Percentiles rank a stretch among this genome's conserved stretches.
phyloP scores from a whole-genome alignment of 2,329 filamentous ascomycete species.

The Orbilia javanica region DNA sequence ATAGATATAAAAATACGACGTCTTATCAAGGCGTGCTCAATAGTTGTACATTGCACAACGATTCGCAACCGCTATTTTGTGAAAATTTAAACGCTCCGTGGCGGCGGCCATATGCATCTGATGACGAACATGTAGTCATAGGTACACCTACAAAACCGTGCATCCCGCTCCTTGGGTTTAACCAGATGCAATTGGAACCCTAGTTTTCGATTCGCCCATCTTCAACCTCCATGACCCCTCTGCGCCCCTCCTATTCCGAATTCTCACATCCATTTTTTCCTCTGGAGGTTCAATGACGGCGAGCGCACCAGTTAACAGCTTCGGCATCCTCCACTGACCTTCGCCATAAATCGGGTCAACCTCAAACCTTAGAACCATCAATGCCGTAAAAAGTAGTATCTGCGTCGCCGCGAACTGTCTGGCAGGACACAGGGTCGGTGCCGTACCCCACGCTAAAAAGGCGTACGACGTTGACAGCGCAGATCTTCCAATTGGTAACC shows the following conservation, averaged over 20 bases:
- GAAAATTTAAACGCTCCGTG: conserved; percentile 9
- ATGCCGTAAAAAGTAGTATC: conserved; percentile 61
- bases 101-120: conserved; percentile 13
- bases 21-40: neutral
- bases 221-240: conserved; percentile 24
- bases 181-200: conserved; percentile 24
- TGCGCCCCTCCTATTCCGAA: conserved; percentile 11
- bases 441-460: conserved; percentile 57
- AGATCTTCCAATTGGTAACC: conserved; percentile 7
- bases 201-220: conserved; percentile 22
- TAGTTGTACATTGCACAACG: neutral
- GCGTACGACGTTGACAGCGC: conserved; percentile 35
- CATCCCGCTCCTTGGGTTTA: neutral
- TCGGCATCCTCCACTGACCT: conserved; percentile 20
- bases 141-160: neutral
- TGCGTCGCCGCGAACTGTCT: conserved; percentile 62
- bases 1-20: neutral
- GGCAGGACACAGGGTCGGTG: conserved; percentile 63
- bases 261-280: conserved; percentile 2
- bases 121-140: neutral
- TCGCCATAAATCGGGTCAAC: conserved; percentile 27
- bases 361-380: conserved; percentile 61
- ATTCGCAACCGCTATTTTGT: neutral
- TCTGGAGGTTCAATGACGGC: conserved; percentile 20
- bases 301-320: conserved; percentile 6